Conservation (phyloP, 805 yeast species). For the Candida sphagnicola region DNA sequence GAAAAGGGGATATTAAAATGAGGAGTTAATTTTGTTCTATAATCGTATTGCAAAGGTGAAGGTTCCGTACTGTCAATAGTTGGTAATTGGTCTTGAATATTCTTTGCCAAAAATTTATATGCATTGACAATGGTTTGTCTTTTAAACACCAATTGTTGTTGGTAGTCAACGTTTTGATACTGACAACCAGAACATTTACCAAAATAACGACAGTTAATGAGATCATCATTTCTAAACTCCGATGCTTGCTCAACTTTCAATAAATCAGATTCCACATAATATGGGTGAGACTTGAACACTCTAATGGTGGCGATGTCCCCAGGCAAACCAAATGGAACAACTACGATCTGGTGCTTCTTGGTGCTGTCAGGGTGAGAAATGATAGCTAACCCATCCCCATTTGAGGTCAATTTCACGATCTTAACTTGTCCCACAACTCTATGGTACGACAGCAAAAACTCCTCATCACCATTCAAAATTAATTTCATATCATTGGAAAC, state of each 20-base stretch:
- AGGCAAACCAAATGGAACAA: conserved; percentile 84
- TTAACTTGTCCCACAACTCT: conserved; percentile 55
- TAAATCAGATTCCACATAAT: conserved; percentile 72
- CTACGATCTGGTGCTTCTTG: conserved; percentile 53
- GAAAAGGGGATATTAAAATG: conserved; percentile 74
- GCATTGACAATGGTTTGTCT: conserved; percentile 76
- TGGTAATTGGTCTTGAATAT: conserved; percentile 46
- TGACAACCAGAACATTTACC: conserved; percentile 96
- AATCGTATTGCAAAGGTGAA: conserved; percentile 72
- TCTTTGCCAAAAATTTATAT: conserved; percentile 69
- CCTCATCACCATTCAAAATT: conserved; percentile 54
- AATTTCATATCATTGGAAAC: conserved; percentile 63
- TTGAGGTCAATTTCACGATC: conserved; percentile 60
- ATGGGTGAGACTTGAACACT: conserved; percentile 75
- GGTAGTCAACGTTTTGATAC: conserved; percentile 74
- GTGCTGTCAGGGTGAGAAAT: conserved; percentile 53
- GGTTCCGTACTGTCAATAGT: conserved; percentile 58
- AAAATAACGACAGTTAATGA: conserved; percentile 77
- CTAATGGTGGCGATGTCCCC: conserved; percentile 73
- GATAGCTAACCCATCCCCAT: conserved; percentile 84
- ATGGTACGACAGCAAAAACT: conserved; percentile 48
- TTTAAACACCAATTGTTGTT: conserved; percentile 69
- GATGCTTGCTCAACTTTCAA: conserved; percentile 39
- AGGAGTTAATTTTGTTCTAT: conserved; percentile 93
- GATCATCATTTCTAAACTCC: conserved; percentile 47